Percentiles rank a stretch among this genome's conserved stretches.
These are phyloP conservation scores for Chrysophaeum taylorii DNA, from an alignment of 352 stramenopile genomes.

Conservation along the genomic window DNA sequence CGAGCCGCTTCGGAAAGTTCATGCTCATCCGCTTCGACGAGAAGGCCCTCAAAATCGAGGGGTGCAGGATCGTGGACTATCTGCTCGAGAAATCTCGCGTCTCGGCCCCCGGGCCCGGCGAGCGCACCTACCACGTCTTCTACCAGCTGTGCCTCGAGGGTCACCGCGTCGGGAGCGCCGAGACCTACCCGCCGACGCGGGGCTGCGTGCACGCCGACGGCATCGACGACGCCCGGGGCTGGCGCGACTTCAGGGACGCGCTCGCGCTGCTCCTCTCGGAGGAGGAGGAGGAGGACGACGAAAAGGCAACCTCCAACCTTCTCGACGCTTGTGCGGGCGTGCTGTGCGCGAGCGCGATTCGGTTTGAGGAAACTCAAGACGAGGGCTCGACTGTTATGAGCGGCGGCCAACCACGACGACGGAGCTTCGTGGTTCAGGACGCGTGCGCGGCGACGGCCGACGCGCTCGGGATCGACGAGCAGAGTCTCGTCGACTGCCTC, in stretches of 20 bases:
- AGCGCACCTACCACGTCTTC: conserved; percentile 95
- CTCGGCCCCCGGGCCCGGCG: conserved; percentile 68
- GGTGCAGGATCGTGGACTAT: conserved; percentile 75
- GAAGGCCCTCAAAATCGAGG: conserved; percentile 74
- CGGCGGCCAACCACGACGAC: no score
- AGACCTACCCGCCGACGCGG: conserved; percentile 25
- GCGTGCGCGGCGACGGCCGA: not conserved
- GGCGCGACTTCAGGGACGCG: no score
- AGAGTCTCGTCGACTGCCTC: not conserved
- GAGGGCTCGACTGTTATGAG: conserved; percentile 26
- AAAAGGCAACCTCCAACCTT: no score
- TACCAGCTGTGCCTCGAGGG: conserved; percentile 72
- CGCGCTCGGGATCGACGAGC: not conserved
- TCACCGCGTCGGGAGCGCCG: conserved; percentile 41
- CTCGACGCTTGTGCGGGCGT: conserved; percentile 68
- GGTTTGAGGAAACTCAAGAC: conserved; percentile 32
- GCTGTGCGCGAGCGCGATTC: conserved; percentile 61
- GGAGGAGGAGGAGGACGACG: no score
- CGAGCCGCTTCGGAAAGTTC: conserved; percentile 90
- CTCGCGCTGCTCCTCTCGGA: no score
- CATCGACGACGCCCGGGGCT: conserved; percentile 19
- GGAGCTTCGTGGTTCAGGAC: no score
- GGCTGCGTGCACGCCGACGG: not conserved
- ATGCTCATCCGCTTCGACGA: conserved; percentile 91
- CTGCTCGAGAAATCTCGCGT: conserved; percentile 76